Evolutionary conservation across 495 filamentous ascomycete species (phyloP).

Genomic region (Tetracladium marchalianum): DNA sequence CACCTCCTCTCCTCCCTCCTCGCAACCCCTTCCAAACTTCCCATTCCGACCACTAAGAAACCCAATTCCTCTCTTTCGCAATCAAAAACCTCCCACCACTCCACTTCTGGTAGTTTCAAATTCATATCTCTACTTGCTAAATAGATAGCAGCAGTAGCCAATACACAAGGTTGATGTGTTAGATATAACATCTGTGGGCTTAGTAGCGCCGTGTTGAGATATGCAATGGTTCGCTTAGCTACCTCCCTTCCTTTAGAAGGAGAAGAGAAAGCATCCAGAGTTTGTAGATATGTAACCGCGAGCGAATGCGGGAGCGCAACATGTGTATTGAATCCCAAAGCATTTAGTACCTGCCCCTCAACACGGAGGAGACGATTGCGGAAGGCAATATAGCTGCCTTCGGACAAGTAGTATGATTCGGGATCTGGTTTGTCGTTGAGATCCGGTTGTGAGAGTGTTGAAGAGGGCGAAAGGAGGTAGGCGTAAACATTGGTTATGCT

Average conservation of each 20-base stretch:
- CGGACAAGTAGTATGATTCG: constrained; percentile 61
- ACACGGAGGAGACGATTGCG: constrained; percentile 52
- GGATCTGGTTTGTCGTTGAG: constrained; percentile 27
- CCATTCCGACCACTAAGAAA: constrained; percentile 81
- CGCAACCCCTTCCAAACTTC: constrained; percentile 68
- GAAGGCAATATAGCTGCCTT: constrained; percentile 54
- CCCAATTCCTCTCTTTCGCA: constrained; percentile 93
- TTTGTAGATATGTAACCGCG: constrained; percentile 88
- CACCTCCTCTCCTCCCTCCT: constrained; percentile 29
- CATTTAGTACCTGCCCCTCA: constrained; percentile 66
- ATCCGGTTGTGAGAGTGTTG: constrained; percentile 34
- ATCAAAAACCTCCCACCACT: constrained; percentile 99
- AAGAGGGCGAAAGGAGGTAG: constrained; percentile 64
- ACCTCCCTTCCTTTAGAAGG: constrained; percentile 30
- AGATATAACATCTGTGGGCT: constrained; percentile 85
- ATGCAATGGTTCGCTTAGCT: constrained; percentile 48
- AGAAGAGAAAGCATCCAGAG: constrained; percentile 51
- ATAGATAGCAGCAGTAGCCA: constrained; percentile 87
- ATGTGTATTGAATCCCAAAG: constrained; percentile 72
- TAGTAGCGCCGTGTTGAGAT: constrained; percentile 75
- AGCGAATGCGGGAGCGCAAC: constrained; percentile 77
- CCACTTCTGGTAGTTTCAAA: constrained; percentile 64
- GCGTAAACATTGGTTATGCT: constrained; percentile 76
- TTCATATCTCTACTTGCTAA: constrained; percentile 71
- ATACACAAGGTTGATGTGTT: constrained; percentile 76